phyloP scores from a whole-genome alignment of 805 yeast genomes.

The fission yeast (Schizosaccharomyces pombe) region ASM294v3 CU329670.1:567501-568000 shows the following conservation, averaged over 20 bases:
- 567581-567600: slow-evolving; percentile 98
- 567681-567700: slow-evolving; percentile 63
- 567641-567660: slow-evolving; percentile 95
- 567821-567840: slow-evolving; percentile 32
- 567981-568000: slow-evolving; percentile 70
- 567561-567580: slow-evolving; percentile 75
- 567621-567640: slow-evolving; percentile 66
- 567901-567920: slow-evolving; percentile 32
- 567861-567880: neutral
- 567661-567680: slow-evolving; percentile 93
- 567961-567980: slow-evolving; percentile 64
- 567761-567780: slow-evolving; percentile 56
- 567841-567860: neutral
- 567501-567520: slow-evolving; percentile 69
- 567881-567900: slow-evolving; percentile 9
- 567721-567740: slow-evolving; percentile 45
- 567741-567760: slow-evolving; percentile 40
- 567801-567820: slow-evolving; percentile 53
- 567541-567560: slow-evolving; percentile 91
- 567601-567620: slow-evolving; percentile 81
- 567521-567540: slow-evolving; percentile 79
- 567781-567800: slow-evolving; percentile 42
- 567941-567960: slow-evolving; percentile 67
- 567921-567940: slow-evolving; percentile 79
- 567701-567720: slow-evolving; percentile 80